Conservation (phyloP, 495 filamentous ascomycete species). For the Hypoxylon fragiforme region DNA sequence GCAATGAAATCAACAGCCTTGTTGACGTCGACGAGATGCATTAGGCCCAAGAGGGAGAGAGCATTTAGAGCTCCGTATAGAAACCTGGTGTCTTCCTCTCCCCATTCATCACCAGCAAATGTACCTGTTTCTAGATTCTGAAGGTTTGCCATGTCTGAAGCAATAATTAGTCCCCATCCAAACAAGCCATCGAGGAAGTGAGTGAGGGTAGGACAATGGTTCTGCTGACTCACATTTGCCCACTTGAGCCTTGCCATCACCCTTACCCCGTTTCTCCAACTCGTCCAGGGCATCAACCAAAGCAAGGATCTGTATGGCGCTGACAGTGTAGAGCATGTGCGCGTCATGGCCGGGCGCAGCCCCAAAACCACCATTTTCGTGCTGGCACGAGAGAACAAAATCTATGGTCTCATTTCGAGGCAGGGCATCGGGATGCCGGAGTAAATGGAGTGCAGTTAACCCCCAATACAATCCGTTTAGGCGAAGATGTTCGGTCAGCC, state of each 20-base stretch:
- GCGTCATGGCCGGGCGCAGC: constrained; percentile 93
- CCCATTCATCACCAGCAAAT: constrained; percentile 94
- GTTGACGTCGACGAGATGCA: constrained; percentile 72
- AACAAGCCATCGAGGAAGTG: constrained; percentile 8
- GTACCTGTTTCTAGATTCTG: constrained; percentile 81
- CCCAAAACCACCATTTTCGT: constrained; percentile 86
- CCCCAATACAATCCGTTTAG: constrained; percentile 98
- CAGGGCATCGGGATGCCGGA: constrained; percentile 77
- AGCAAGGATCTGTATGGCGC: constrained; percentile 87
- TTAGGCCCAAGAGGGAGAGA: constrained; percentile 74
- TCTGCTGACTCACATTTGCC: constrained; percentile 67
- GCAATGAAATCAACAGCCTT: constrained; percentile 78
- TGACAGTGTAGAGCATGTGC: constrained; percentile 93
- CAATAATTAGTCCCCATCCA: constrained; percentile 20
- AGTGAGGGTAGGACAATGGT: background rate
- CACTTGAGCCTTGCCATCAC: constrained; percentile 71
- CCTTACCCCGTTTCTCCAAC: constrained; percentile 70
- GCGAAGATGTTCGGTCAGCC: constrained; percentile 93
- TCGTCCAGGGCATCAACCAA: constrained; percentile 82
- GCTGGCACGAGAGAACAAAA: constrained; percentile 90
- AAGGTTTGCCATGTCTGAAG: constrained; percentile 73
- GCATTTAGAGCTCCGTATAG: constrained; percentile 86
- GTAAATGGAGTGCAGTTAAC: constrained; percentile 81
- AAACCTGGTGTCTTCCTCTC: constrained; percentile 93
- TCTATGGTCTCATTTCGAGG: constrained; percentile 80